These are phyloP conservation scores for Pichia sp. DNA, from an alignment of 1,139 yeast species.

Conservation along the genomic window DNA sequence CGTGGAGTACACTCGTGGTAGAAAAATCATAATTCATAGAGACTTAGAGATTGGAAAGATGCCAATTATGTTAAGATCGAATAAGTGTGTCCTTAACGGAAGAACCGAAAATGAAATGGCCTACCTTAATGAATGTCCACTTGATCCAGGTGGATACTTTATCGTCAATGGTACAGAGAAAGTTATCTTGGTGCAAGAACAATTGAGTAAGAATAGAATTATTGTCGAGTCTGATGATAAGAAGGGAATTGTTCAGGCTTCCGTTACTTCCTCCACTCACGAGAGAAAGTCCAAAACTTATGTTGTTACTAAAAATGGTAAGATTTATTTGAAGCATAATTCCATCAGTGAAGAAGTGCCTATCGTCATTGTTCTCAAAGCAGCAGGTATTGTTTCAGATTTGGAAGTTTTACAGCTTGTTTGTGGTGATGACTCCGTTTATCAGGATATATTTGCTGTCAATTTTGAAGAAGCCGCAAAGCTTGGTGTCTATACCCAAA, in stretches of 20 bases:
- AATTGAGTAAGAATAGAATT: conserved; percentile 91
- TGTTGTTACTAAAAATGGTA: conserved; percentile 85
- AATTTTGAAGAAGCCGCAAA: conserved; percentile 93
- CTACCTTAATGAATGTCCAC: conserved; percentile 82
- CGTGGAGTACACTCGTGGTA: conserved; percentile 92
- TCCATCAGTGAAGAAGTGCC: conserved; percentile 88
- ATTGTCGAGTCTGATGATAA: conserved; percentile 96
- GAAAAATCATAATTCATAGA: conserved; percentile 81
- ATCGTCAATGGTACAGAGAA: conserved; percentile 98
- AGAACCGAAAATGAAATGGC: conserved; percentile 84
- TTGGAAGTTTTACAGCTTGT: conserved; percentile 89
- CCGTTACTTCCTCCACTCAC: conserved; percentile 96
- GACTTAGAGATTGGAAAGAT: conserved; percentile 94
- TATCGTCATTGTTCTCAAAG: conserved; percentile 85
- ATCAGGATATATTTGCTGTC: conserved; percentile 86
- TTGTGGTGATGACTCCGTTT: conserved; percentile 81
- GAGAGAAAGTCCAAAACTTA: conserved; percentile 97
- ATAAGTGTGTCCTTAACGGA: conserved; percentile 80
- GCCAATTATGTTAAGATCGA: conserved; percentile 96
- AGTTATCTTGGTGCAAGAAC: conserved; percentile 95
- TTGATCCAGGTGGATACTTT: conserved; percentile 98
- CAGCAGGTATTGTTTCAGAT: conserved; percentile 92
- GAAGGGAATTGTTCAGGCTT: conserved; percentile 91
- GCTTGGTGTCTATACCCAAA: conserved; percentile 82
- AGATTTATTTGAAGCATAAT: conserved; percentile 87